Evolutionary conservation across 108 stramenopile genomes (phyloP).

Genomic region (Fragilariopsis cylindrus): DNA sequence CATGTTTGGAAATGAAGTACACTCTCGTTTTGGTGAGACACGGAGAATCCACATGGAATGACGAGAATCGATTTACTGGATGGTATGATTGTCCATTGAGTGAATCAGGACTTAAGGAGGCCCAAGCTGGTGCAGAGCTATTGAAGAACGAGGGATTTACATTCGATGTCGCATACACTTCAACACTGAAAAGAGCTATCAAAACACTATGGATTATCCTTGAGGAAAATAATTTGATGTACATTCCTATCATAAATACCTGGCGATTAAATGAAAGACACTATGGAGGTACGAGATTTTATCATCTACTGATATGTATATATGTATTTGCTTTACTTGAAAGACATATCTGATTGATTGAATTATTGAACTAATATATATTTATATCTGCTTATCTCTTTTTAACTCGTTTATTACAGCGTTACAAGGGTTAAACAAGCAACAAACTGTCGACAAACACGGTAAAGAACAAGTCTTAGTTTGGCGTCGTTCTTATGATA

Average conservation of each 20-base stretch:
- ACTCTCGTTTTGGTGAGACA: constrained; percentile 87
- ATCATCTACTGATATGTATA: neutral
- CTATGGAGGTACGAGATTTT: constrained; percentile 12
- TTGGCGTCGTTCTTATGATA: constrained; percentile 95
- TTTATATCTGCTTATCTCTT: neutral
- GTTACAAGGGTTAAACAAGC: constrained; percentile 95
- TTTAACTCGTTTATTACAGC: constrained; percentile 25
- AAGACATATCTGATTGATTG: neutral
- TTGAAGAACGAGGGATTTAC: constrained; percentile 68
- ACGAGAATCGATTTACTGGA: constrained; percentile 87
- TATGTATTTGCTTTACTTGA: too few species aligned
- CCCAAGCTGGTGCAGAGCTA: constrained; percentile 77
- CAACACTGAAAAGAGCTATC: constrained; percentile 94
- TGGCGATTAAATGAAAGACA: constrained; percentile 87
- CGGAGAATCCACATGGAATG: constrained; percentile 98
- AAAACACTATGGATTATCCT: constrained; percentile 85
- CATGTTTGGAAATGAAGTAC: constrained; percentile 21
- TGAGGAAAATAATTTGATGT: constrained; percentile 90
- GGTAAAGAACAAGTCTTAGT: constrained; percentile 95
- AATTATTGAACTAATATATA: neutral
- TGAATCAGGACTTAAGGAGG: constrained; percentile 86
- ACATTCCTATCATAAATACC: constrained; percentile 84
- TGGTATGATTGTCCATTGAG: constrained; percentile 94
- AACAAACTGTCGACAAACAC: constrained; percentile 95
- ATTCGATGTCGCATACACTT: constrained; percentile 95